Conservation (phyloP, 371 early-diverging fungal genomes). For the Mucor racemosus region DNA sequence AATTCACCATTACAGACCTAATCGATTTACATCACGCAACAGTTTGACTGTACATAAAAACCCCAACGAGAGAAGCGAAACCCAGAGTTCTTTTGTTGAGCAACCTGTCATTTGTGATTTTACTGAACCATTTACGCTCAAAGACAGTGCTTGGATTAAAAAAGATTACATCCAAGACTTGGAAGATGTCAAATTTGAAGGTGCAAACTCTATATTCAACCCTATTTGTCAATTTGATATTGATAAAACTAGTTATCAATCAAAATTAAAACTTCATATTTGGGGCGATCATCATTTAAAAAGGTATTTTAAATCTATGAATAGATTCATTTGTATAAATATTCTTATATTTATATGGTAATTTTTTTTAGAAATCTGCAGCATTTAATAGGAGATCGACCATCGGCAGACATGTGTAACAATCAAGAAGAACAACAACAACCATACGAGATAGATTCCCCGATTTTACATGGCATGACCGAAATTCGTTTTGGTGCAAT, state of each 20-base stretch:
- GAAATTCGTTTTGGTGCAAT: conserved; percentile 26
- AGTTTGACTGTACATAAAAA: conserved; percentile 7
- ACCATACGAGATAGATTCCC: not conserved
- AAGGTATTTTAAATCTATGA: conserved; percentile 17
- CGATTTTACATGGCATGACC: conserved; percentile 9
- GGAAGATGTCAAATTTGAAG: not conserved
- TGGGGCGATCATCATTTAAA: conserved; percentile 41
- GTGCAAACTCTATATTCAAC: not conserved
- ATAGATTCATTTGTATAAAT: not conserved
- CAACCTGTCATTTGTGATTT: not conserved
- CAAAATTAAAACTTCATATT: conserved; percentile 26
- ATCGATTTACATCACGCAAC: conserved; percentile 36
- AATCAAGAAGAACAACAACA: not conserved
- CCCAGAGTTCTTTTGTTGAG: not conserved
- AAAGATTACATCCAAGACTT: not conserved
- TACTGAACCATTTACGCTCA: not conserved
- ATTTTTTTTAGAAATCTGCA: conserved; percentile 7
- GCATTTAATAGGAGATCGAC: conserved; percentile 6
- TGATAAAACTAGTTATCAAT: conserved; percentile 14
- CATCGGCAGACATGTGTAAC: conserved; percentile 9
- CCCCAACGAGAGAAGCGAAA: not conserved
- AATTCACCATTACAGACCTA: conserved; percentile 35
- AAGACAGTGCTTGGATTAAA: conserved; percentile 6
- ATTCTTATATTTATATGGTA: not conserved
- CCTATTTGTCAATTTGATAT: conserved; percentile 3